Evolutionary conservation across 371 early-diverging fungal genomes (phyloP).

Genomic region (Actinomortierella ambigua): DNA sequence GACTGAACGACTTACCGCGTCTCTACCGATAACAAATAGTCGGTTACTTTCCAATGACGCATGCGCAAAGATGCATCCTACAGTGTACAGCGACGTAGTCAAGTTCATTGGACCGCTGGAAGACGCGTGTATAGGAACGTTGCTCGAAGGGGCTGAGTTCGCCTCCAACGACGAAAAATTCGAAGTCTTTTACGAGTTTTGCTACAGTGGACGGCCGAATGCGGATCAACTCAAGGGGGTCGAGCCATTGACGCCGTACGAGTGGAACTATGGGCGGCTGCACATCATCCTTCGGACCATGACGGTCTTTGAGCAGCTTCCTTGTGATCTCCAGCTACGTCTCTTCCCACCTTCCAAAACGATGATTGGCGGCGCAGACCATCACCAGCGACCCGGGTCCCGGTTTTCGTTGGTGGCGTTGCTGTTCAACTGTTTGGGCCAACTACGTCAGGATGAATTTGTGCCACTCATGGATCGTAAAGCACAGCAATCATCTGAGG

Average conservation of each 20-base stretch:
- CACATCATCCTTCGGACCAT: conserved; percentile 25
- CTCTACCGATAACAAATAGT: neutral
- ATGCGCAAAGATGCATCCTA: conserved; percentile 15
- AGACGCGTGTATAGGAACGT: conserved; percentile 13
- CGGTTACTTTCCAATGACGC: conserved; percentile 20
- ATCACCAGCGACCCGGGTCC: no score
- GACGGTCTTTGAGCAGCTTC: conserved; percentile 28
- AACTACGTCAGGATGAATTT: conserved; percentile 12
- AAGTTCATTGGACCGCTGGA: conserved; percentile 23
- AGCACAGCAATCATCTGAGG: conserved; percentile 7
- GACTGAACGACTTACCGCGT: neutral
- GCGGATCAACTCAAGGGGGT: conserved; percentile 2
- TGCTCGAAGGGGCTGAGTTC: conserved; percentile 3
- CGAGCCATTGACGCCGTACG: conserved; percentile 16
- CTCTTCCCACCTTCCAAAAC: conserved; percentile 15
- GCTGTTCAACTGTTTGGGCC: conserved; percentile 13
- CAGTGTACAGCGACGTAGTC: conserved; percentile 16
- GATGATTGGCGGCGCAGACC: no score
- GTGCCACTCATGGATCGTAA: neutral
- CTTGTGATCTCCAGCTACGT: conserved; percentile 15
- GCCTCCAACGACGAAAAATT: conserved; percentile 13
- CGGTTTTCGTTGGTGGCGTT: conserved; percentile 9
- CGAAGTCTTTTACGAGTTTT: conserved; percentile 17
- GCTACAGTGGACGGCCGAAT: conserved; percentile 12
- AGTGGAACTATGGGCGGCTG: conserved; percentile 32